phyloP scores from a whole-genome alignment of 75 land plant species.

The Picea glauca region DNA sequence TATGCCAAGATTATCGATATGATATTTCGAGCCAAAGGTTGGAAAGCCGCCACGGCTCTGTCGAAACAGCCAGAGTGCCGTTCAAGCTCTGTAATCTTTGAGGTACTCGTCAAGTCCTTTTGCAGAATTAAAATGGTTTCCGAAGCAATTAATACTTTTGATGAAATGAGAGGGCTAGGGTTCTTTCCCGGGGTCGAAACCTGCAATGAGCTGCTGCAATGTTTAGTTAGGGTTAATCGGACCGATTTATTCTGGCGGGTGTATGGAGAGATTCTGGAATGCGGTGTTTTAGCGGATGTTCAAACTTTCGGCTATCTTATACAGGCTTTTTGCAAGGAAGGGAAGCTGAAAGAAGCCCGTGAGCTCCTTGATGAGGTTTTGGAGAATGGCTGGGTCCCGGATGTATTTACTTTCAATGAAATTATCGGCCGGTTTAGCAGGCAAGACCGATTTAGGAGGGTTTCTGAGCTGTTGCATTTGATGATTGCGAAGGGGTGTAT shows the following conservation, averaged over 20 bases:
- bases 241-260: slow-evolving; percentile 42
- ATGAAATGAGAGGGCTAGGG: slow-evolving; percentile 4
- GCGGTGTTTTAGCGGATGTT: slow-evolving; percentile 22
- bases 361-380: slow-evolving; percentile 32
- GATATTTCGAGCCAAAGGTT: background rate
- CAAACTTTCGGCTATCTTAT: slow-evolving; percentile 30
- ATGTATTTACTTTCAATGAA: slow-evolving; percentile 26
- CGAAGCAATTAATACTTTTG: background rate
- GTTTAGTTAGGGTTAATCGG: slow-evolving; percentile 19
- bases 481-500: slow-evolving; percentile 45
- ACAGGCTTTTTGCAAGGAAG: slow-evolving; percentile 39
- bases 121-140: background rate
- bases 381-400: slow-evolving; percentile 34
- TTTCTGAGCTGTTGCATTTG: slow-evolving; percentile 36
- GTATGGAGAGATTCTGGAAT: slow-evolving; percentile 34
- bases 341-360: slow-evolving; percentile 24
- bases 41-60: background rate
- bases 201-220: slow-evolving; percentile 32
- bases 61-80: background rate
- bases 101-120: background rate
- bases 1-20: background rate
- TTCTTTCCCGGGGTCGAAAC: background rate
- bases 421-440: slow-evolving; percentile 36
- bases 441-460: slow-evolving; percentile 19
- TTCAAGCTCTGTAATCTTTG: background rate